Percentiles rank a stretch among this genome's conserved stretches.
phyloP scores from a whole-genome alignment of 495 filamentous ascomycete genomes.

The Talaromyces wortmannii region DNA sequence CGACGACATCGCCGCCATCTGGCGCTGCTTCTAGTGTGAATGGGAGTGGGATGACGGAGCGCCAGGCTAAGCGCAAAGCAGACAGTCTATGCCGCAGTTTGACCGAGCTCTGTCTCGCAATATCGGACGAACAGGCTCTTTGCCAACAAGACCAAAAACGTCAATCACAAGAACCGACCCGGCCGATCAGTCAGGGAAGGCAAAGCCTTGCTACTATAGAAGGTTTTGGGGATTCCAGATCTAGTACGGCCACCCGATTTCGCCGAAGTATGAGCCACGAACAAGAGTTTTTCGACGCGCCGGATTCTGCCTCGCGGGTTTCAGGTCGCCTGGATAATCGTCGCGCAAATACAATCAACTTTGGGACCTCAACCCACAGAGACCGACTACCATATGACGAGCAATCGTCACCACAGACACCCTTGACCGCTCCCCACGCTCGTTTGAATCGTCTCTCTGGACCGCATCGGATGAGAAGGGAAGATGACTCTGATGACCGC shows the following conservation, averaged over 20 bases:
- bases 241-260: slow-evolving; percentile 18
- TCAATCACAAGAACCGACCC: slow-evolving; percentile 1
- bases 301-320: slow-evolving; percentile 52
- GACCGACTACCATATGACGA: slow-evolving; percentile 62
- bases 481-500: slow-evolving; percentile 23
- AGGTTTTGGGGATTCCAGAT: slow-evolving; percentile 24
- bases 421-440: slow-evolving; percentile 19
- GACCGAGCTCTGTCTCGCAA: slow-evolving; percentile 84
- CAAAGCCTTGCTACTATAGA: slow-evolving; percentile 16
- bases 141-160: slow-evolving; percentile 11
- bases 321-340: slow-evolving; percentile 68
- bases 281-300: slow-evolving; percentile 23
- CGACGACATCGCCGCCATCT: slow-evolving; percentile 58
- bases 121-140: slow-evolving; percentile 50
- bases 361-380: slow-evolving; percentile 8
- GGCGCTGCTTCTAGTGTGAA: slow-evolving; percentile 51
- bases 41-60: slow-evolving; percentile 54
- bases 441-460: slow-evolving; percentile 32
- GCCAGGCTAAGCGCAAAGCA: slow-evolving; percentile 80
- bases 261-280: slow-evolving; percentile 38
- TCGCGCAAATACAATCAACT: slow-evolving; percentile 53
- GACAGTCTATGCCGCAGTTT: slow-evolving; percentile 89
- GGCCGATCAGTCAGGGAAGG: slow-evolving; percentile 19
- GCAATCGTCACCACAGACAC: slow-evolving; percentile 42
- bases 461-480: slow-evolving; percentile 30